These are phyloP conservation scores for Zarea fungicola DNA, from an alignment of 2,329 filamentous ascomycete genomes.

Conservation along the genomic window DNA sequence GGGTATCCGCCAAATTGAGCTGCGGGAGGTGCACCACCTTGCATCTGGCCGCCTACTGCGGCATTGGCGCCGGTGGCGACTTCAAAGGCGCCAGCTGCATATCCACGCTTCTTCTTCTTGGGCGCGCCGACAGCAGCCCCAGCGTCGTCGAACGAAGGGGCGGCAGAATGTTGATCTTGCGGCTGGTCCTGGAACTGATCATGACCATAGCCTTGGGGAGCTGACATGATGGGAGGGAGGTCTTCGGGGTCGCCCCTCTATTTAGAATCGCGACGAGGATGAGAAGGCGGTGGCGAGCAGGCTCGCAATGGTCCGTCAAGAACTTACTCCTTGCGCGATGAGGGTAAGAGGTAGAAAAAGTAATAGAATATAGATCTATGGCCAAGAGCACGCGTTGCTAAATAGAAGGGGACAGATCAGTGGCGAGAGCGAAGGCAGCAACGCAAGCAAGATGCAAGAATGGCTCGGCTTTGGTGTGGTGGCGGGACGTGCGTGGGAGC, in stretches of 20 bases:
- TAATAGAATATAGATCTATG: background rate
- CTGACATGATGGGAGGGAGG: constrained; percentile 44
- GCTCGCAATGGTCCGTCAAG: constrained; percentile 9
- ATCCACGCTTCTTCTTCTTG: constrained; percentile 88
- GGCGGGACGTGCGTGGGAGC: constrained; percentile 12
- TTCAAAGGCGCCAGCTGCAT: constrained; percentile 91
- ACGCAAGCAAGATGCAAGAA: constrained; percentile 5
- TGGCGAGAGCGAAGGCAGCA: constrained; percentile 11
- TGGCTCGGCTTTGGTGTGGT: constrained; percentile 9
- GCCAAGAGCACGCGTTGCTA: background rate
- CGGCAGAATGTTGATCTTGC: constrained; percentile 36
- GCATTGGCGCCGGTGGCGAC: constrained; percentile 86
- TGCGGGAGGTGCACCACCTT: constrained; percentile 35
- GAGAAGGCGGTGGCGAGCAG: constrained; percentile 19
- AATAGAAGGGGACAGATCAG: background rate
- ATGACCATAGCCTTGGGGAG: constrained; percentile 51
- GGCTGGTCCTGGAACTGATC: constrained; percentile 42
- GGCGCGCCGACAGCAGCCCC: constrained; percentile 36
- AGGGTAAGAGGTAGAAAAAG: constrained; percentile 1
- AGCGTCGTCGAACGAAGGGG: constrained; percentile 21
- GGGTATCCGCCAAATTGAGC: constrained; percentile 57
- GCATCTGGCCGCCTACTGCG: constrained; percentile 42
- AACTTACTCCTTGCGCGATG: constrained; percentile 1
- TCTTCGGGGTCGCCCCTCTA: constrained; percentile 2
- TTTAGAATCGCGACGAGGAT: constrained; percentile 19